Evolutionary conservation across 2,329 filamentous ascomycete species (phyloP), one percentile per base, ranked within the genome.

Genomic region (Cladosporium sp.): DNA sequence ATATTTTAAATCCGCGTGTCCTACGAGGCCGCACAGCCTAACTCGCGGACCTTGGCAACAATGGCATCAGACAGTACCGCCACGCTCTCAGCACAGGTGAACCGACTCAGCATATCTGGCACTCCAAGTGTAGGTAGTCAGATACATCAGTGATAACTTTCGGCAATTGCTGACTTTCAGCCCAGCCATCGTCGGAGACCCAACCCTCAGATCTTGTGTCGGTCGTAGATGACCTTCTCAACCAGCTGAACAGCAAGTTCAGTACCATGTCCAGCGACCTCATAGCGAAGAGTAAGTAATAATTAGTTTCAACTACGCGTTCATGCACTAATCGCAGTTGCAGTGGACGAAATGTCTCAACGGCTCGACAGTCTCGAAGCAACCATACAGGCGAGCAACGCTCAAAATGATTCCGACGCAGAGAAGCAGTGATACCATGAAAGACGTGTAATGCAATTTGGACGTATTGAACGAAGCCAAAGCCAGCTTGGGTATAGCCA

Each of bases 301-400:
- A 33, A 18, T 37, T 37, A 40, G 37, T 11, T 6, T n/a, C 40
- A 43, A 43, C 4, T 4, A 18, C 4, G 34, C 4, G 10, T n/a
- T 35, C n/a, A 9, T 11, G n/a, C 10, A 16, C 35, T 38, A 11
- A 38, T 14, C 16, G n/a, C 14, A 14, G 3, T 31, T 31, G 40
- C 52, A 95, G 90, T 96, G 87, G 91, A 95, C 66, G 90, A 95
- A 58, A 95, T 96, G 90, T 87, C 88, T 11, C 79, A 86, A 56
- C 82, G 91, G 22, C 74, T 96, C 18, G 91, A 96, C 66, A 89
- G 84, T 54, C 78, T 96, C 9, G 91, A 95, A 68, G 77, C 85
- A 19, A 84, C 85, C 11, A 76, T 95, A 42, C 77, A 81, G 62
- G 77, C 80, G 37, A 78, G 75, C 54, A 81, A 61, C 58, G 72